These are phyloP conservation scores for Crucibulum laeve DNA, from an alignment of 768 basidiomycete species.

Conservation along the genomic window DNA sequence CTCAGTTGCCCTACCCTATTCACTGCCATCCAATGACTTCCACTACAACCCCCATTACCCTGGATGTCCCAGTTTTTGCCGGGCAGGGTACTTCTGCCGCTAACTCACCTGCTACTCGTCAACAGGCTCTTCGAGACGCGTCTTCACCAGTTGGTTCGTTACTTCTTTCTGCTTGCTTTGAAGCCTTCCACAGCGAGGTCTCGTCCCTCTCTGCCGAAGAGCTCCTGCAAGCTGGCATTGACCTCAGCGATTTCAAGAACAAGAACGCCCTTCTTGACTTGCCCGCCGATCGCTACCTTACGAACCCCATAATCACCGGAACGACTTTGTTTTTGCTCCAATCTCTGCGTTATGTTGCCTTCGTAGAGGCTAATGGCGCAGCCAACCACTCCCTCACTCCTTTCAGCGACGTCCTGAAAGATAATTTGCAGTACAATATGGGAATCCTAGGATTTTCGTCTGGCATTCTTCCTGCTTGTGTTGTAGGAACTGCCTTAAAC, in stretches of 20 bases:
- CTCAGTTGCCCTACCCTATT: neutral
- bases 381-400: constrained; percentile 9
- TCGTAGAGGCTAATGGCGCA: constrained; percentile 20
- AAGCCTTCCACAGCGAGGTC: constrained; percentile 47
- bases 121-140: constrained; percentile 38
- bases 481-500: constrained; percentile 39
- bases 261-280: constrained; percentile 32
- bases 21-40: neutral
- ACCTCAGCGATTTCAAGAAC: constrained; percentile 37
- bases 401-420: constrained; percentile 23
- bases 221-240: constrained; percentile 30
- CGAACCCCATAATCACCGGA: constrained; percentile 48
- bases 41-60: neutral
- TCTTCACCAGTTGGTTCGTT: constrained; percentile 33
- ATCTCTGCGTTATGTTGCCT: constrained; percentile 46
- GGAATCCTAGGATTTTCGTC: constrained; percentile 54
- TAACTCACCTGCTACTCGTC: constrained; percentile 23
- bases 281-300: constrained; percentile 26
- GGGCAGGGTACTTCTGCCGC: constrained; percentile 46
- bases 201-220: constrained; percentile 35
- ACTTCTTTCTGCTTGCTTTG: constrained; percentile 46
- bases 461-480: constrained; percentile 50
- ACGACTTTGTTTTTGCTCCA: constrained; percentile 48
- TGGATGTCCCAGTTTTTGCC: constrained; percentile 48
- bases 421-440: constrained; percentile 25